Base-by-base conservation (phyloP, 2,329 filamentous ascomycete genomes). In the Chalaropsis thielavioides region DNA sequence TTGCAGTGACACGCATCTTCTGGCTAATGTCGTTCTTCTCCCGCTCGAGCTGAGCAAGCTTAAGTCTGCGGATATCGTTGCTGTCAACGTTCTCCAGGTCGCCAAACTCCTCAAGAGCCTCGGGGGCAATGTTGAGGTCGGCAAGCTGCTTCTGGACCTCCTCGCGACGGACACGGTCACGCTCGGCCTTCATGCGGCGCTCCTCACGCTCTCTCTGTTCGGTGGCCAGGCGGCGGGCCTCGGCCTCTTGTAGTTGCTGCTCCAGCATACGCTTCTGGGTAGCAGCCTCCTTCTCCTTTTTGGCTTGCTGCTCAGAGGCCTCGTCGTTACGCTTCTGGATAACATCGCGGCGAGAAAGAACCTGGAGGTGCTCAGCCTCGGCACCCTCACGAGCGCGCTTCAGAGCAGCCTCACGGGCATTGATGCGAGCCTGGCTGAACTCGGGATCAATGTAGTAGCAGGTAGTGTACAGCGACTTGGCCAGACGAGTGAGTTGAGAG, bases 271-370 rank as follows among this genome's bases (percentile, higher is more conserved):
- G 85, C 79, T 94, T 95, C 76, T 88, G 87, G 69, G 87, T 88
- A 66, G 94, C 91, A 73, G 92, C 92, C 76, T 97, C 94, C 73
- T 91, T 91, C 75, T 96, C 92, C 75, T 89, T 90, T 74, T 87
- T 87, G 68, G 94, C 90, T 70, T 92, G 84, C 58, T 90, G 84
- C 75, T 92, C 91, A 11, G 90, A 89, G n/a, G 90, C 91, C 69
- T 90, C 89, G 73, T 96, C 92, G 80, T 97, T 97, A 78, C 92
- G 92, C 81, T 95, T 95, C 74, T 96, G 88, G 71, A 99, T 99
- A 70, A 95, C 76, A 4, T 92, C 88, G 74, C 95, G 92, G 71
- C 94, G 88, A 67, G 87, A 86, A 61, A 99, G 81, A 54, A 87
- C 90, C 43, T 92, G 90, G 67, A 83, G 81, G 73, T 96, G 92